phyloP scores from a whole-genome alignment of 192 early-diverging fungal genomes.

The Chytriomyces sp. region DNA sequence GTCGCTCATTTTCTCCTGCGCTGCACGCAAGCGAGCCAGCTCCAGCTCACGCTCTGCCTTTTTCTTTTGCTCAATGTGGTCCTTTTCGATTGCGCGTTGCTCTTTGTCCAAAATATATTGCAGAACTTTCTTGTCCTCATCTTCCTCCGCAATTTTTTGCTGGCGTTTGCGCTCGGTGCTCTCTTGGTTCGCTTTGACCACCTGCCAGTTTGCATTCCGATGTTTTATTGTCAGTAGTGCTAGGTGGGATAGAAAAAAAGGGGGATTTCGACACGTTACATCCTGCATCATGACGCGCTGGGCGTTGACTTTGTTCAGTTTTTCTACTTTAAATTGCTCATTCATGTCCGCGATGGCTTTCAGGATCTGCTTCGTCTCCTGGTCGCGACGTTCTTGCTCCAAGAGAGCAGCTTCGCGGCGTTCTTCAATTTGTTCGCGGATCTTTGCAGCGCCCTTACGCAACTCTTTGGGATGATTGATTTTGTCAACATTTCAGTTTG shows the following conservation, averaged over 20 bases:
- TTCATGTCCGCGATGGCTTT: slow-evolving; percentile 46
- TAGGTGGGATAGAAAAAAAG: not conserved
- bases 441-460: slow-evolving; percentile 57
- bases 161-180: slow-evolving; percentile 45
- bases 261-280: slow-evolving; percentile 24
- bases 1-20: slow-evolving; percentile 63
- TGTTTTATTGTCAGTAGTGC: not conserved
- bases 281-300: slow-evolving; percentile 52
- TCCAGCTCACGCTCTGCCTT: slow-evolving; percentile 61
- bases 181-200: slow-evolving; percentile 57
- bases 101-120: slow-evolving; percentile 63
- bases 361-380: slow-evolving; percentile 62
- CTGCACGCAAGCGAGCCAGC: slow-evolving; percentile 48
- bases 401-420: slow-evolving; percentile 56
- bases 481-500: not conserved
- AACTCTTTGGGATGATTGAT: slow-evolving; percentile 32
- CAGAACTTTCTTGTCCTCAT: slow-evolving; percentile 58
- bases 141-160: slow-evolving; percentile 52
- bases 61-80: slow-evolving; percentile 42
- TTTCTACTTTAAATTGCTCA: slow-evolving; percentile 54
- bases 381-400: slow-evolving; percentile 57
- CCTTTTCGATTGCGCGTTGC: slow-evolving; percentile 58
- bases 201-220: slow-evolving; percentile 13
- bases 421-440: slow-evolving; percentile 58
- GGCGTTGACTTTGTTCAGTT: slow-evolving; percentile 44